Evolutionary conservation across 2,329 filamentous ascomycete species (phyloP).

Genomic region (Triangularia setosa): DNA sequence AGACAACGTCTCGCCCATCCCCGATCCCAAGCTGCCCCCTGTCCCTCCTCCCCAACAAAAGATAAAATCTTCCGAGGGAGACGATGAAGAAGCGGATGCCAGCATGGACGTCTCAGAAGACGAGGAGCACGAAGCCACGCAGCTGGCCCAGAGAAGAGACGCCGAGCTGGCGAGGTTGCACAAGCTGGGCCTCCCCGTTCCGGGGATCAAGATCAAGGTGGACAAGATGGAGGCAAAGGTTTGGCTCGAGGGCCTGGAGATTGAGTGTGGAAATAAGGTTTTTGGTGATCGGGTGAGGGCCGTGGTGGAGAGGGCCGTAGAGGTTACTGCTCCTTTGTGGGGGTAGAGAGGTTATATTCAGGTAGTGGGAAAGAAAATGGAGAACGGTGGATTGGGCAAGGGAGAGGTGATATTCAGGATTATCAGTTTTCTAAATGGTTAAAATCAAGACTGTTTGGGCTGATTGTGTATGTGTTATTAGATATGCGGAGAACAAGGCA

Average conservation of each 20-base stretch:
- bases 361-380: neutral
- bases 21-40: constrained; percentile 52
- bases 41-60: constrained; percentile 12
- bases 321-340: constrained; percentile 77
- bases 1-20: constrained; percentile 75
- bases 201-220: constrained; percentile 79
- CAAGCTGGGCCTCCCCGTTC: constrained; percentile 82
- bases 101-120: constrained; percentile 36
- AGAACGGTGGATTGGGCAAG: neutral
- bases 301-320: constrained; percentile 84
- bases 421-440: neutral
- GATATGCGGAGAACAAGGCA: too few species aligned
- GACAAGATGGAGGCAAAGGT: constrained; percentile 85
- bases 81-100: constrained; percentile 34
- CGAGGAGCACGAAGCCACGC: constrained; percentile 32
- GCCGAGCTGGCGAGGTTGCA: constrained; percentile 75
- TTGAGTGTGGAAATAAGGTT: constrained; percentile 77
- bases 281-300: constrained; percentile 81
- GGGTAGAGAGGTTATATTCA: constrained; percentile 31
- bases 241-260: constrained; percentile 87
- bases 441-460: neutral
- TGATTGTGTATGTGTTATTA: too few species aligned
- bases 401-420: neutral
- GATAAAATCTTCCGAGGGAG: constrained; percentile 27
- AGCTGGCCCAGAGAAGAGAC: constrained; percentile 52